phyloP scores from a whole-genome alignment of 1,139 yeast species.

The Taphrina pruni region DNA sequence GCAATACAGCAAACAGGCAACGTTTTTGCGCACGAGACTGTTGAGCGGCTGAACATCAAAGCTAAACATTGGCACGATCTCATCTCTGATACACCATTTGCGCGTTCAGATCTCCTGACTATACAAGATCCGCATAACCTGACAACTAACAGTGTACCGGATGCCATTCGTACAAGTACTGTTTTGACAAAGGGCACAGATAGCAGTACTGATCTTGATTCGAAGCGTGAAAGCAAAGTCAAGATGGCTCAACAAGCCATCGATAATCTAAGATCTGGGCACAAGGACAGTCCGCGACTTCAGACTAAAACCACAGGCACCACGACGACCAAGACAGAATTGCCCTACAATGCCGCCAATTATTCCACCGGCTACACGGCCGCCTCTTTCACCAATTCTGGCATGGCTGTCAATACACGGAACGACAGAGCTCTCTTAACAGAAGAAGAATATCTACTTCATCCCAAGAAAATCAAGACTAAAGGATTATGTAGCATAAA shows the following conservation, averaged over 20 bases:
- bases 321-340: neutral
- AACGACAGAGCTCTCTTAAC: conserved; percentile 47
- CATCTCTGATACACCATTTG: conserved; percentile 51
- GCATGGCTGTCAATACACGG: conserved; percentile 49
- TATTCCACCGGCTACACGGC: conserved; percentile 52
- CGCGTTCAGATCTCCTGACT: conserved; percentile 49
- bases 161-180: neutral
- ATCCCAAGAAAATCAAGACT: conserved; percentile 50
- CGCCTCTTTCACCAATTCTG: conserved; percentile 52
- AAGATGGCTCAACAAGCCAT: conserved; percentile 35
- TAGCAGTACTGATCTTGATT: neutral
- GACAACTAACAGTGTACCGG: conserved; percentile 24
- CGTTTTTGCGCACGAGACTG: conserved; percentile 51
- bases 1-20: conserved; percentile 51
- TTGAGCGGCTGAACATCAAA: conserved; percentile 51
- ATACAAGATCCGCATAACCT: conserved; percentile 46
- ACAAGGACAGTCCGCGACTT: neutral
- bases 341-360: conserved; percentile 30
- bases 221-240: conserved; percentile 11
- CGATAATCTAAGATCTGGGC: neutral
- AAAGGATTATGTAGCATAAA: conserved; percentile 53
- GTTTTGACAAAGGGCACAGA: neutral
- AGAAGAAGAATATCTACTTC: conserved; percentile 49
- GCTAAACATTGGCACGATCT: conserved; percentile 51
- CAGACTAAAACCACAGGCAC: neutral